Evolutionary conservation across 305 asterid genomes (phyloP).

Genomic region (Lippia alba): DNA sequence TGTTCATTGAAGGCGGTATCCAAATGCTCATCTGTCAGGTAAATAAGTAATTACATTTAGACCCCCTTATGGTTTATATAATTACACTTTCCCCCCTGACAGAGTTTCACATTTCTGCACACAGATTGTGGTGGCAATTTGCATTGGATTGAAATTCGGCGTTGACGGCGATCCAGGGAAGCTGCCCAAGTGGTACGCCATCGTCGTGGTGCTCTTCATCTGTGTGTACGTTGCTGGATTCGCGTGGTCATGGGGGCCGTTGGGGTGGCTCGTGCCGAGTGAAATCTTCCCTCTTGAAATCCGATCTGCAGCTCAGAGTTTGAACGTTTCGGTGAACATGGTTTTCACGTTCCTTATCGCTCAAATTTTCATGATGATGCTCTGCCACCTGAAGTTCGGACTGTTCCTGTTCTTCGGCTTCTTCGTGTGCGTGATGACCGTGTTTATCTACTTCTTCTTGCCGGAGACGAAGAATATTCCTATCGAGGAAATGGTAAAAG

Average conservation of each 20-base stretch:
- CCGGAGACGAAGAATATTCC: constrained; percentile 92
- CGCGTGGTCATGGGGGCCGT: constrained; percentile 90
- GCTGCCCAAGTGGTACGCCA: constrained; percentile 65
- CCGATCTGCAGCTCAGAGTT: constrained; percentile 78
- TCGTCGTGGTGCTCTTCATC: constrained; percentile 64
- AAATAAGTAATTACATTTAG: neutral
- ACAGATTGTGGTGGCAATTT: constrained; percentile 56
- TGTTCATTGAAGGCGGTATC: constrained; percentile 62
- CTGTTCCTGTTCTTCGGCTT: constrained; percentile 70
- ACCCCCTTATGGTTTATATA: too few relatives aligned
- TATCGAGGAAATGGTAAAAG: constrained; percentile 68
- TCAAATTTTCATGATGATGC: constrained; percentile 61
- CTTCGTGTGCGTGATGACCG: constrained; percentile 62
- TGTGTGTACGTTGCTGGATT: constrained; percentile 73
- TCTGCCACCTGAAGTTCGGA: constrained; percentile 76
- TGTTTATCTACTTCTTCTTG: constrained; percentile 58
- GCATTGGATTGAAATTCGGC: constrained; percentile 56
- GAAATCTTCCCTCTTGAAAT: constrained; percentile 81
- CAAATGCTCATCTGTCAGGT: constrained; percentile 69
- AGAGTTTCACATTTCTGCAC: neutral
- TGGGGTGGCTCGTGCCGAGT: constrained; percentile 77
- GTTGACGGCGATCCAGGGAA: constrained; percentile 54
- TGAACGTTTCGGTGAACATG: constrained; percentile 75
- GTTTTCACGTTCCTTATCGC: constrained; percentile 63
- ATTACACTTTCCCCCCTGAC: neutral